phyloP scores from a whole-genome alignment of 441 rosid genomes.

The Erysimum pusillum region DNA sequence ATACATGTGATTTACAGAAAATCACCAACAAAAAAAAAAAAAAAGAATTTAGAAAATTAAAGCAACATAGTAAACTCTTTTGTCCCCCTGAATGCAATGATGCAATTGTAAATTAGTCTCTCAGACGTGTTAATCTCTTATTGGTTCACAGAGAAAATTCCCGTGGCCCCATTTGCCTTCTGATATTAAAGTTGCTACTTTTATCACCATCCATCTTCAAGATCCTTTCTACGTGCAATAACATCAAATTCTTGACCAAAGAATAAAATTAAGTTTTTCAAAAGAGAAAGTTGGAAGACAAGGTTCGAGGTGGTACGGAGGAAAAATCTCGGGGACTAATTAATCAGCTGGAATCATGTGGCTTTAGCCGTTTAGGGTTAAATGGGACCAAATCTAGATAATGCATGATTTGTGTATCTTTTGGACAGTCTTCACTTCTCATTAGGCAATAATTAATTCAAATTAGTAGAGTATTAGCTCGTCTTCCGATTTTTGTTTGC shows the following conservation, averaged over 20 bases:
- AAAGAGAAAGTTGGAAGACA: constrained; percentile 21
- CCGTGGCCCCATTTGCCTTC: constrained; percentile 9
- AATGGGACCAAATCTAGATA: constrained; percentile 2
- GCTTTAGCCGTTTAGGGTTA: constrained; percentile 16
- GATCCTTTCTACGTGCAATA: constrained; percentile 31
- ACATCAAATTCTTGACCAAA: constrained; percentile 24
- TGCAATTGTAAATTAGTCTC: constrained; percentile 36
- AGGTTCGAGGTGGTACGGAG: constrained; percentile 24
- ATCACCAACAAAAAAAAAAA: no score
- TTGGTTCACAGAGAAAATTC: constrained; percentile 24
- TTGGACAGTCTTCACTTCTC: neutral
- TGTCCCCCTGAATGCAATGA: constrained; percentile 47
- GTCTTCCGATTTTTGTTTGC: constrained; percentile 3
- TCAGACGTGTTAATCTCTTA: constrained; percentile 16
- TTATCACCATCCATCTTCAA: constrained; percentile 29
- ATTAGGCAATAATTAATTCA: neutral
- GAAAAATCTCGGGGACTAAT: constrained; percentile 3
- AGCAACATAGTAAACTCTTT: no score
- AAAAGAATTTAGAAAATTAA: no score
- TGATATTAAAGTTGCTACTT: constrained; percentile 29
- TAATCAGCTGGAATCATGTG: constrained; percentile 7
- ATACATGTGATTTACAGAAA: no score
- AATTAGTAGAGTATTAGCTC: neutral
- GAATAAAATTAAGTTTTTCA: neutral
- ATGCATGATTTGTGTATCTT: constrained; percentile 9